Percentiles rank a stretch among this genome's conserved stretches.
phyloP scores from a whole-genome alignment of 2,329 filamentous ascomycete genomes.

The Aspergillus novoparasiticus region DNA sequence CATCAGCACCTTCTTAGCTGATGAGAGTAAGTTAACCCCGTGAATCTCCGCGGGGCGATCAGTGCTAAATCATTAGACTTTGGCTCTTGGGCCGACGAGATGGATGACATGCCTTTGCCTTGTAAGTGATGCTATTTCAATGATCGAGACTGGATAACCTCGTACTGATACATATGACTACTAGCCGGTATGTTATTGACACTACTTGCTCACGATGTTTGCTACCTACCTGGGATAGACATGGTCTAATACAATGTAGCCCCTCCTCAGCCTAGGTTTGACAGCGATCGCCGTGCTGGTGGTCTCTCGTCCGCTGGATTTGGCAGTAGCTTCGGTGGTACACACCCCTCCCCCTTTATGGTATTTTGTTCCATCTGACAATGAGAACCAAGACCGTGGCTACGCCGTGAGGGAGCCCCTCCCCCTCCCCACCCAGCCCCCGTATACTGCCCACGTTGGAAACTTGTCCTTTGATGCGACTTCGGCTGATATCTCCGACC shows the following conservation, averaged over 20 bases:
- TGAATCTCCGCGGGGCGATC: slow-evolving; percentile 19
- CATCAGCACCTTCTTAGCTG: slow-evolving; percentile 91
- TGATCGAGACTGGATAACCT: not conserved
- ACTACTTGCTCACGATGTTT: slow-evolving; percentile 9
- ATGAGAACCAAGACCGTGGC: slow-evolving; percentile 37
- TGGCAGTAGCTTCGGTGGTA: slow-evolving; percentile 42
- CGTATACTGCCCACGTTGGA: slow-evolving; percentile 92
- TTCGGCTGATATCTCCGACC: slow-evolving; percentile 76
- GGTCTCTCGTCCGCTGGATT: slow-evolving; percentile 40
- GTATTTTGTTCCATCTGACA: slow-evolving; percentile 16
- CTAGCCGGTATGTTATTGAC: slow-evolving; percentile 35
- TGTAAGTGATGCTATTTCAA: slow-evolving; percentile 56
- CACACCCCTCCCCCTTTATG: slow-evolving; percentile 13
- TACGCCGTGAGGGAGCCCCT: slow-evolving; percentile 64
- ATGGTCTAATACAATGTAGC: slow-evolving; percentile 31
- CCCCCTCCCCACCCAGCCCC: slow-evolving; percentile 87
- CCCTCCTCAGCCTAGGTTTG: slow-evolving; percentile 50
- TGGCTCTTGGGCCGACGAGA: slow-evolving; percentile 98
- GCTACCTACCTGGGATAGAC: slow-evolving; percentile 4
- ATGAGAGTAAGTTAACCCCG: slow-evolving; percentile 70
- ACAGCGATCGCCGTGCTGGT: slow-evolving; percentile 53
- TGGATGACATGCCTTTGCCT: slow-evolving; percentile 79
- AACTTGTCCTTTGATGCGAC: slow-evolving; percentile 96
- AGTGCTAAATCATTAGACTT: slow-evolving; percentile 56
- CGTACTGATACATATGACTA: slow-evolving; percentile 8